Percentiles rank a stretch among this genome's conserved stretches.
Evolutionary conservation across 805 yeast genomes (phyloP).

Genomic region (Myxozyma kluyveri): DNA sequence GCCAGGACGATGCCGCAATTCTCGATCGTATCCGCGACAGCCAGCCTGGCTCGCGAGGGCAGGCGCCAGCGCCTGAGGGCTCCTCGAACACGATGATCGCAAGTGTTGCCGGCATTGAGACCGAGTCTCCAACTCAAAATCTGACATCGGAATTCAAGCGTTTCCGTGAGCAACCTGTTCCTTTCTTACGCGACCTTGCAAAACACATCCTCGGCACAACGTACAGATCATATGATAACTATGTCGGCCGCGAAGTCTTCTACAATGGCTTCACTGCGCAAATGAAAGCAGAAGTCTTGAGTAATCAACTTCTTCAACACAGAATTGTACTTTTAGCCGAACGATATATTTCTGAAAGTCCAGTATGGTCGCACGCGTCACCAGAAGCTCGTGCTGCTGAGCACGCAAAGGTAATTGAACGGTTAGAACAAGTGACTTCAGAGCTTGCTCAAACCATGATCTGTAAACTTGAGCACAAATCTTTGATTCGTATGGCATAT

Average conservation of each 20-base stretch:
- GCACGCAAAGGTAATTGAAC: slow-evolving; percentile 31
- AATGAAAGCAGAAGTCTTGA: slow-evolving; percentile 34
- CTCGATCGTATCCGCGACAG: slow-evolving; percentile 23
- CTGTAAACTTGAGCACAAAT: slow-evolving; percentile 38
- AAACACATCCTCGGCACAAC: slow-evolving; percentile 37
- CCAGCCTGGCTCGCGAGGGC: background rate
- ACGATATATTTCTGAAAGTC: slow-evolving; percentile 35
- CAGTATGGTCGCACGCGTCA: slow-evolving; percentile 28
- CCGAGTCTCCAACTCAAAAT: slow-evolving; percentile 32
- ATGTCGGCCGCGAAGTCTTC: slow-evolving; percentile 40
- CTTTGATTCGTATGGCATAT: slow-evolving; percentile 37
- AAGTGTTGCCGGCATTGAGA: background rate
- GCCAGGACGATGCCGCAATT: slow-evolving; percentile 22
- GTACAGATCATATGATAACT: slow-evolving; percentile 42
- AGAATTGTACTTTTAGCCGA: slow-evolving; percentile 38
- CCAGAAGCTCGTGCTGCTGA: slow-evolving; percentile 34
- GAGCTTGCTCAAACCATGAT: slow-evolving; percentile 37
- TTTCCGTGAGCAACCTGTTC: slow-evolving; percentile 41
- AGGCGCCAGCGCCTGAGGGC: background rate
- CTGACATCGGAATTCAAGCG: slow-evolving; percentile 36
- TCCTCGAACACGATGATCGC: background rate
- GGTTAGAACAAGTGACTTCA: slow-evolving; percentile 37
- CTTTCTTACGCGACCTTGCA: slow-evolving; percentile 36
- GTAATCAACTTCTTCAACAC: slow-evolving; percentile 35
- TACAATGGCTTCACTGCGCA: slow-evolving; percentile 37